Conservation (phyloP, 495 filamentous ascomycete genomes). For the Beverwykella pulmonaria region DNA sequence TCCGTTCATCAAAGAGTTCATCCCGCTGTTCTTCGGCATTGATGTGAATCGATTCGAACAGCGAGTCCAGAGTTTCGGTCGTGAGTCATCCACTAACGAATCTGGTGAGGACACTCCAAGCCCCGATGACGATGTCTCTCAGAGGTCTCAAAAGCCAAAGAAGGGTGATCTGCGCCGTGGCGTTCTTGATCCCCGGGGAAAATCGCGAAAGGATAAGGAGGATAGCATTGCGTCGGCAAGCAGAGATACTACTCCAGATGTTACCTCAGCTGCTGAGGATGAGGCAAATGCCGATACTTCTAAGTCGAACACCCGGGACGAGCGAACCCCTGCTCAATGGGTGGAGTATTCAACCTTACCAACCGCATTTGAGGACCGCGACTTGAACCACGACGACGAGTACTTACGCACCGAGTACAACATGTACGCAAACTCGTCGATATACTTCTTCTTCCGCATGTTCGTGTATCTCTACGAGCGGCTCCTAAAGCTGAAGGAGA, state of each 20-base stretch:
- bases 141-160: slow-evolving; percentile 64
- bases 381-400: slow-evolving; percentile 75
- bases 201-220: slow-evolving; percentile 67
- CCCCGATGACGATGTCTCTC: slow-evolving; percentile 55
- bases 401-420: slow-evolving; percentile 79
- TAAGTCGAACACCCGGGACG: slow-evolving; percentile 40
- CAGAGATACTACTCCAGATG: slow-evolving; percentile 83
- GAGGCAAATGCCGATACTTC: slow-evolving; percentile 51
- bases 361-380: slow-evolving; percentile 55
- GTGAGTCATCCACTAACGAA: slow-evolving; percentile 64
- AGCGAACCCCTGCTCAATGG: slow-evolving; percentile 55
- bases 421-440: slow-evolving; percentile 83
- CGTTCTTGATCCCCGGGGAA: slow-evolving; percentile 76
- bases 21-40: slow-evolving; percentile 86
- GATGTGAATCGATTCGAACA: slow-evolving; percentile 73
- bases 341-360: slow-evolving; percentile 60
- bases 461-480: slow-evolving; percentile 87
- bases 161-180: slow-evolving; percentile 83
- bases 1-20: slow-evolving; percentile 84
- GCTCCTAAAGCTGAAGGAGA: slow-evolving; percentile 76
- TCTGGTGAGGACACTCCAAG: slow-evolving; percentile 62
- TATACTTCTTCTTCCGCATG: slow-evolving; percentile 90
- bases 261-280: slow-evolving; percentile 68
- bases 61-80: slow-evolving; percentile 71
- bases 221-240: slow-evolving; percentile 72